Evolutionary conservation across 2,329 filamentous ascomycete genomes (phyloP).

Genomic region (Fusarium pseudonygamai): DNA sequence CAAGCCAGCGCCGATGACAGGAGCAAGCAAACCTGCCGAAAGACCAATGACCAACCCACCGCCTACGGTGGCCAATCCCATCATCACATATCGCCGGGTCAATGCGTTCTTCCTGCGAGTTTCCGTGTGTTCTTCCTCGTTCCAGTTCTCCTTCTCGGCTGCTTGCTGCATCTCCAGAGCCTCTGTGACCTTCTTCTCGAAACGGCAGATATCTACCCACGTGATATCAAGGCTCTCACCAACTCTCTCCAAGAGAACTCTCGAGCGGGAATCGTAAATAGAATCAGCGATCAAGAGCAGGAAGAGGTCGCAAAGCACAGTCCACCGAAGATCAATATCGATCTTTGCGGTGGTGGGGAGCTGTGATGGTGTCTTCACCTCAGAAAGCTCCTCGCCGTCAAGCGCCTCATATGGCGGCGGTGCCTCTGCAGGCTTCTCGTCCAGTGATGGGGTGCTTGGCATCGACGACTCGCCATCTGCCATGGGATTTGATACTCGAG

Average conservation of each 20-base stretch:
- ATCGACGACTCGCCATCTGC: constrained; percentile 56
- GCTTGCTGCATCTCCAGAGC: constrained; percentile 97
- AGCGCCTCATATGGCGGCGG: constrained; percentile 71
- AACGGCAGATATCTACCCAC: constrained; percentile 94
- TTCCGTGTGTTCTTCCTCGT: constrained; percentile 95
- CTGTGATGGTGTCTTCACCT: constrained; percentile 84
- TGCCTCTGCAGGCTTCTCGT: constrained; percentile 60
- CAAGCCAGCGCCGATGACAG: constrained; percentile 91
- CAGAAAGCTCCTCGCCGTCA: constrained; percentile 75
- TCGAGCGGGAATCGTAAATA: constrained; percentile 88
- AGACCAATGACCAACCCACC: constrained; percentile 95
- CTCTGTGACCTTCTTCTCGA: constrained; percentile 97
- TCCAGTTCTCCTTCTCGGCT: constrained; percentile 96
- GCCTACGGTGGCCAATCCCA: constrained; percentile 96
- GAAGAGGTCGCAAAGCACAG: constrained; percentile 94
- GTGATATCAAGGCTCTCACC: constrained; percentile 81
- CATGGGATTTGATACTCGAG: constrained; percentile 92
- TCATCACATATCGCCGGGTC: constrained; percentile 88
- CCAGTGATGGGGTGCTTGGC: constrained; percentile 38
- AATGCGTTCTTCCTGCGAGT: constrained; percentile 81
- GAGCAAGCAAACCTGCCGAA: constrained; percentile 89
- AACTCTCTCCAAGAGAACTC: constrained; percentile 83
- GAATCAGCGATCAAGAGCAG: constrained; percentile 96
- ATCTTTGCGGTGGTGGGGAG: constrained; percentile 84
- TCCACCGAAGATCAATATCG: constrained; percentile 97